Evolutionary conservation across 768 basidiomycete genomes (phyloP).

Genomic region (Russula vinacea): DNA sequence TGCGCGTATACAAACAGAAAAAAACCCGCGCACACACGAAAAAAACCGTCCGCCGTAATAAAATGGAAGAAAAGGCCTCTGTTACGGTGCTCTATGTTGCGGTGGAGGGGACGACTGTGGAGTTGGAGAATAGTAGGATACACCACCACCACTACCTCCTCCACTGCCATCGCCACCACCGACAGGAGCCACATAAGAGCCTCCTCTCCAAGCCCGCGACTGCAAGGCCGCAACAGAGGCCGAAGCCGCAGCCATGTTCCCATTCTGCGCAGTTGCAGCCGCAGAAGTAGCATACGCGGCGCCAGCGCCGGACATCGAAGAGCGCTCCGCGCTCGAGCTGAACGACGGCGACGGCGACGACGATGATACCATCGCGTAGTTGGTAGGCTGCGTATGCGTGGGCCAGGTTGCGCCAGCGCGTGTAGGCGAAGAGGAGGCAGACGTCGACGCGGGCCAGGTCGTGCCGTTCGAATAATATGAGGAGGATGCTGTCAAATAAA

Average conservation of each 20-base stretch:
- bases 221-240: background rate
- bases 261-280: conserved; percentile 3
- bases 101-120: conserved; percentile 9
- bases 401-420: conserved; percentile 12
- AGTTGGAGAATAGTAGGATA: conserved; percentile 19
- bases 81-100: conserved; percentile 29
- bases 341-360: conserved; percentile 9
- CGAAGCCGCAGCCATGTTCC: background rate
- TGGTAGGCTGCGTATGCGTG: conserved; percentile 6
- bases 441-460: conserved; percentile 12
- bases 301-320: conserved; percentile 19
- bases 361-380: background rate
- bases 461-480: conserved; percentile 21
- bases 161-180: background rate
- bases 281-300: background rate
- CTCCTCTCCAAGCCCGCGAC: conserved; percentile 18
- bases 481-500: conserved; percentile 9
- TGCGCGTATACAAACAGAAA: background rate
- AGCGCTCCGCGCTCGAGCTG: conserved; percentile 21
- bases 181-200: conserved; percentile 11
- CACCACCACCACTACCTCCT: background rate
- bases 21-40: background rate
- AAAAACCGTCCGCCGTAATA: background rate
- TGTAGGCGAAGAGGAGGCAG: background rate
- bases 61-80: background rate